Conservation (phyloP, 306 rosid species). For the Albizia julibrissin region DNA sequence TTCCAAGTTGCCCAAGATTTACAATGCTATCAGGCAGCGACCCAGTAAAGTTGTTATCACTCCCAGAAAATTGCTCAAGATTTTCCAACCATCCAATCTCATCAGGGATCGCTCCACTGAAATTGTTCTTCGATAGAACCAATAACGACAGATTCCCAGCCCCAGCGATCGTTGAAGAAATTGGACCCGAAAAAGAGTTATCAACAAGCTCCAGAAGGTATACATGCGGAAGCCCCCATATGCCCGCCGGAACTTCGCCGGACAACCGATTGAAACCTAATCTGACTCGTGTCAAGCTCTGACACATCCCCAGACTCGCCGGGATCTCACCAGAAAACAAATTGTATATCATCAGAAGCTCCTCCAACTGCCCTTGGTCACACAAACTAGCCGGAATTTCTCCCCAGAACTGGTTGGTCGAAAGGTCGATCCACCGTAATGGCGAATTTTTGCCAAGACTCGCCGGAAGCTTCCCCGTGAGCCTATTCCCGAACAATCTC, state of each 20-base stretch:
- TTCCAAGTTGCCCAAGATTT: conserved; percentile 64
- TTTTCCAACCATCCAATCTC: conserved; percentile 76
- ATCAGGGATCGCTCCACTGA: conserved; percentile 69
- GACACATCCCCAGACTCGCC: conserved; percentile 66
- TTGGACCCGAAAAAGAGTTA: conserved; percentile 66
- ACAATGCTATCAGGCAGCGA: conserved; percentile 57
- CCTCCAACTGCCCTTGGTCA: conserved; percentile 57
- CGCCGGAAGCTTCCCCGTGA: conserved; percentile 68
- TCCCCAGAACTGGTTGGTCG: conserved; percentile 72
- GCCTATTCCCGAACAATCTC: conserved; percentile 61
- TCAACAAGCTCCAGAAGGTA: conserved; percentile 65
- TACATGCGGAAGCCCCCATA: conserved; percentile 85
- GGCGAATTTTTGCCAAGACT: conserved; percentile 68
- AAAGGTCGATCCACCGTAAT: conserved; percentile 65
- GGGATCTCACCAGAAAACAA: conserved; percentile 75
- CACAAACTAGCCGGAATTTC: conserved; percentile 66
- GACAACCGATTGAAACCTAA: conserved; percentile 58
- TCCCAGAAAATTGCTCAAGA: conserved; percentile 59
- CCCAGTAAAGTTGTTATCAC: conserved; percentile 57
- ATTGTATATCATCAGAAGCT: conserved; percentile 65
- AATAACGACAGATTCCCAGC: conserved; percentile 63
- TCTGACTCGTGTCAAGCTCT: conserved; percentile 61
- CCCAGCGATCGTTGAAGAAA: conserved; percentile 68
- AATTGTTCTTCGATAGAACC: conserved; percentile 63
- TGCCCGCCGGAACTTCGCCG: conserved; percentile 78